phyloP scores from a whole-genome alignment of 768 basidiomycete species.

The Pleurotus pulmonarius region DNA sequence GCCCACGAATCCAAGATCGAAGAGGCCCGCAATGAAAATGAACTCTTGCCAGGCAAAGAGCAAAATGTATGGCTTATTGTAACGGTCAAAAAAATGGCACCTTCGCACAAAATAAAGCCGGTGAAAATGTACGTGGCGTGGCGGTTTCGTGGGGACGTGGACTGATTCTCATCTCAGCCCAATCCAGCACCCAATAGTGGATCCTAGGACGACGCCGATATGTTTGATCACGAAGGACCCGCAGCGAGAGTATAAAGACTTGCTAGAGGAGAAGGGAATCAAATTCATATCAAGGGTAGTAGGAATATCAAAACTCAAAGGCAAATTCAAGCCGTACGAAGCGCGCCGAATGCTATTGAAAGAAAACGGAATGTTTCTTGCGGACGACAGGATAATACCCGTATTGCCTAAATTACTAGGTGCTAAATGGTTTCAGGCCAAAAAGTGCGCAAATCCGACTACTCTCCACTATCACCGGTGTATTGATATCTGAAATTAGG shows the following conservation, averaged over 20 bases:
- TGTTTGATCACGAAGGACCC: constrained; percentile 96
- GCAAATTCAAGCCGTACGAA: constrained; percentile 86
- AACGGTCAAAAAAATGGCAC: constrained; percentile 77
- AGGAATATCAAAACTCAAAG: constrained; percentile 87
- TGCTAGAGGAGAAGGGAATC: constrained; percentile 72
- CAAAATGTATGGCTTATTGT: constrained; percentile 89
- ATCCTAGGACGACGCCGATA: constrained; percentile 74
- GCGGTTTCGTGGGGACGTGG: neutral
- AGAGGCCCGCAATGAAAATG: constrained; percentile 61
- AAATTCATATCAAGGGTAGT: constrained; percentile 92
- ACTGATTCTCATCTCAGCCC: constrained; percentile 38
- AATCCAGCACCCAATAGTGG: constrained; percentile 77
- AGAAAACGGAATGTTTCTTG: constrained; percentile 90
- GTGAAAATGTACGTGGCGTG: constrained; percentile 65
- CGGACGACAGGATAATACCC: constrained; percentile 88
- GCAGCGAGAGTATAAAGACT: constrained; percentile 93
- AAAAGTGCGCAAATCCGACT: constrained; percentile 63
- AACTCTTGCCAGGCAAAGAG: constrained; percentile 76
- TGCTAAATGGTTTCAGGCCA: constrained; percentile 88
- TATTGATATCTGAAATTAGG: constrained; percentile 36
- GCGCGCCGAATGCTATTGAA: constrained; percentile 79
- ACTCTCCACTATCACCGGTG: constrained; percentile 8
- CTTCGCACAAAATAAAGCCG: constrained; percentile 76
- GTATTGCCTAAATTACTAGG: constrained; percentile 85
- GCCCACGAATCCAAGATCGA: constrained; percentile 64